These are phyloP conservation scores for Rhynchosporium graminicola DNA, from an alignment of 2,329 filamentous ascomycete genomes.

Conservation along the genomic window DNA sequence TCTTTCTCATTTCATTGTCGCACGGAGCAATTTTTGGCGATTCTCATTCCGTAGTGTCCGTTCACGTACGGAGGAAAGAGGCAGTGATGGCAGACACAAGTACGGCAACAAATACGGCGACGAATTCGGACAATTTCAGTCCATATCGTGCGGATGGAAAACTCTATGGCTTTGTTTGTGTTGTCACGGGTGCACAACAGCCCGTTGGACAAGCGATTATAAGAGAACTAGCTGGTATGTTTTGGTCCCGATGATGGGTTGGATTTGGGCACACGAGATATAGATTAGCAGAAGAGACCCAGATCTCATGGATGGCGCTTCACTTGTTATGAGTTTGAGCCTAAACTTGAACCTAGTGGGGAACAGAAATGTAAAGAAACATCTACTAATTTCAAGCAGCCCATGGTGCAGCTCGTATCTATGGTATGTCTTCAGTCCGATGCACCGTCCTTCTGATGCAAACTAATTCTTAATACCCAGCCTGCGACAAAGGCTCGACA, in stretches of 20 bases:
- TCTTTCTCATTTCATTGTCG: neutral
- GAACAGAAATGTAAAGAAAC: neutral
- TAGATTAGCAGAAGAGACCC: neutral
- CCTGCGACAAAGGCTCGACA: slow-evolving; percentile 50
- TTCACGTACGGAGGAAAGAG: neutral
- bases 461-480: slow-evolving; percentile 37
- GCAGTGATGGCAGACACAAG: slow-evolving; percentile 5
- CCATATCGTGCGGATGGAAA: slow-evolving; percentile 39
- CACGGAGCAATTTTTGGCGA: neutral
- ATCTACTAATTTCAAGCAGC: slow-evolving; percentile 44
- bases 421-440: slow-evolving; percentile 43
- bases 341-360: neutral
- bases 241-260: neutral
- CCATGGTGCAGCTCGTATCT: slow-evolving; percentile 65
- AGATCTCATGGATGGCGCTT: neutral
- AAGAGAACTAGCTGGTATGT: slow-evolving; percentile 56
- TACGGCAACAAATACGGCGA: slow-evolving; percentile 3
- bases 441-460: neutral
- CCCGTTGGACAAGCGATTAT: slow-evolving; percentile 62
- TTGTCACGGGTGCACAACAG: slow-evolving; percentile 63
- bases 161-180: slow-evolving; percentile 63
- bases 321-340: neutral
- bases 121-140: slow-evolving; percentile 36
- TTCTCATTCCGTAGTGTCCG: neutral
- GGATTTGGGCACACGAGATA: neutral